Conservation (phyloP, 2,329 filamentous ascomycete species). For the Hypoxylon sp. region DNA sequence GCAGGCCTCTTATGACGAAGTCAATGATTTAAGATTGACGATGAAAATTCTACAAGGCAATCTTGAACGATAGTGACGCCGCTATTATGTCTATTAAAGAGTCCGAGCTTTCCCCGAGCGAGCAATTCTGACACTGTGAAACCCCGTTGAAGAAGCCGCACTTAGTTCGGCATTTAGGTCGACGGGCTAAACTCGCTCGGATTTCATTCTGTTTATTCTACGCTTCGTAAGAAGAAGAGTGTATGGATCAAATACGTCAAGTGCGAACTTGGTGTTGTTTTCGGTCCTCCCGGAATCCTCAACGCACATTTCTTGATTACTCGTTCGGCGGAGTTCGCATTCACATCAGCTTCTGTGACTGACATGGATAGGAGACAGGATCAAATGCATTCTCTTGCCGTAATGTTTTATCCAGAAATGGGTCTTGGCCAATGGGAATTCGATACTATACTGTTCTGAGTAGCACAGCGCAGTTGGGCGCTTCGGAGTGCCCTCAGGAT, state of each 20-base stretch:
- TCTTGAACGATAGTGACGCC: background rate
- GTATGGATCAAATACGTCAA: slow-evolving; percentile 5
- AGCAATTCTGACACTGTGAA: background rate
- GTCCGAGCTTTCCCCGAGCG: slow-evolving; percentile 36
- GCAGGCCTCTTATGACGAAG: background rate
- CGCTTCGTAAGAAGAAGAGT: slow-evolving; percentile 1
- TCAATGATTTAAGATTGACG: background rate
- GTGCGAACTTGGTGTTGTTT: background rate
- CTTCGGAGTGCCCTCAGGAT: slow-evolving; percentile 10
- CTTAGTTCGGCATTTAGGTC: slow-evolving; percentile 32
- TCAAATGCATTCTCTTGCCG: slow-evolving; percentile 4
- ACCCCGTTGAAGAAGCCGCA: slow-evolving; percentile 15
- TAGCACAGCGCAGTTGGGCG: slow-evolving; percentile 31
- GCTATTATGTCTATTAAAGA: slow-evolving; percentile 3
- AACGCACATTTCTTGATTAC: background rate
- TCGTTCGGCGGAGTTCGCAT: slow-evolving; percentile 18
- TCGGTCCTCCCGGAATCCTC: slow-evolving; percentile 14
- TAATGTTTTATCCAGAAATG: background rate
- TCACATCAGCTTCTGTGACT: slow-evolving; percentile 4
- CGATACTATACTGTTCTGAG: slow-evolving; percentile 22
- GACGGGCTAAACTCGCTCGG: slow-evolving; percentile 32
- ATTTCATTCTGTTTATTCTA: background rate
- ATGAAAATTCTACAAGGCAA: background rate
- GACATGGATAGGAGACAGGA: slow-evolving; percentile 5
- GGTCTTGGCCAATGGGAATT: slow-evolving; percentile 11